Conservation (phyloP, 495 filamentous ascomycete genomes). For the Xylona heveae region DNA sequence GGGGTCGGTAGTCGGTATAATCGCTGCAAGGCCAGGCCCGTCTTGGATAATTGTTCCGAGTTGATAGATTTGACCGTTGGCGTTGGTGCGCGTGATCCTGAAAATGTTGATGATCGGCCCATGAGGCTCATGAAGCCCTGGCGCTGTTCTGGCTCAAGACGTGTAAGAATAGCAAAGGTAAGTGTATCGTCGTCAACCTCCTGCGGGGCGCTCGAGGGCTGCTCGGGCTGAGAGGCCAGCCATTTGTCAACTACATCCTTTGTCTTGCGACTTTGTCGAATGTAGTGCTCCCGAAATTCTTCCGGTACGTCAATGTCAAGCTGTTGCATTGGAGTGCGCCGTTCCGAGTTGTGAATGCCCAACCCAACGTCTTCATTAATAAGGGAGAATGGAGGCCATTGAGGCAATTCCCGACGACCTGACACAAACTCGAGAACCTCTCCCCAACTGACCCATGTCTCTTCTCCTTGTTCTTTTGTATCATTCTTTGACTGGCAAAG, state of each 20-base stretch:
- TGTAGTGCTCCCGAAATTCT: constrained; percentile 72
- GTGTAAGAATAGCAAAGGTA: constrained; percentile 79
- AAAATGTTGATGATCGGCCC: constrained; percentile 24
- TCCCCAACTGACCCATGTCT: constrained; percentile 79
- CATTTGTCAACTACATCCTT: constrained; percentile 66
- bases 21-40: constrained; percentile 56
- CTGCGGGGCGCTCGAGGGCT: constrained; percentile 47
- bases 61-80: constrained; percentile 32
- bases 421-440: constrained; percentile 87
- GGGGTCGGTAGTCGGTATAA: constrained; percentile 51
- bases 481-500: constrained; percentile 37
- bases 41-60: constrained; percentile 46
- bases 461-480: constrained; percentile 16
- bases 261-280: constrained; percentile 72
- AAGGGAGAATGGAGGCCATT: constrained; percentile 72
- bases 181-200: constrained; percentile 87
- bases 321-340: constrained; percentile 48
- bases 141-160: constrained; percentile 52
- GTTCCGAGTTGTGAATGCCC: constrained; percentile 23
- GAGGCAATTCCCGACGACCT: constrained; percentile 62
- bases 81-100: constrained; percentile 30
- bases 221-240: constrained; percentile 56
- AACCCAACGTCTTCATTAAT: constrained; percentile 27
- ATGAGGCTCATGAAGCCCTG: constrained; percentile 60
- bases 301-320: constrained; percentile 84